These are phyloP conservation scores for Sphaerulina musiva DNA, from an alignment of 2,329 filamentous ascomycete genomes.

Conservation along the genomic window DNA sequence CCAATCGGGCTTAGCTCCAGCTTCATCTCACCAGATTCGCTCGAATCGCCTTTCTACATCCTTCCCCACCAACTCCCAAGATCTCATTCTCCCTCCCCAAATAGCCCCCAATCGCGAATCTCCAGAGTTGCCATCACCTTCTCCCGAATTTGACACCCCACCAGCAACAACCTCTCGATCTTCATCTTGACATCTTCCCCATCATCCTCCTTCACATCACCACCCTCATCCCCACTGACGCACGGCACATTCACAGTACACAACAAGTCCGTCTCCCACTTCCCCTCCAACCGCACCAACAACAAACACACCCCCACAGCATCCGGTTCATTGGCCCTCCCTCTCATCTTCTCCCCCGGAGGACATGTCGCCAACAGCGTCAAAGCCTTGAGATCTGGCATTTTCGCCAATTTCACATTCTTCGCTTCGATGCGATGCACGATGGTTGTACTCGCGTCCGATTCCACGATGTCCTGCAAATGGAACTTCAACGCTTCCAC, in stretches of 20 bases:
- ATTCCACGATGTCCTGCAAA: slow-evolving; percentile 42
- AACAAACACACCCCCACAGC: slow-evolving; percentile 66
- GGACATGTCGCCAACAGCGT: slow-evolving; percentile 60
- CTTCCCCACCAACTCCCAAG: too few species aligned
- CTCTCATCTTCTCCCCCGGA: slow-evolving; percentile 30
- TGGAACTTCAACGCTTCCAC: slow-evolving; percentile 54
- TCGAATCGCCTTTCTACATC: too few species aligned
- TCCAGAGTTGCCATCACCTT: slow-evolving; percentile 67
- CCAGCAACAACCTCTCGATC: slow-evolving; percentile 61
- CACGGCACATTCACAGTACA: slow-evolving; percentile 86
- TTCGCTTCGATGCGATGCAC: neutral
- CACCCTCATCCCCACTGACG: slow-evolving; percentile 57
- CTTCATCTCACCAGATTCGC: too few species aligned
- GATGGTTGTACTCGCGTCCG: neutral
- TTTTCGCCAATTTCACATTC: slow-evolving; percentile 23
- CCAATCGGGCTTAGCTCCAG: too few species aligned
- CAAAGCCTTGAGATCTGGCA: slow-evolving; percentile 54
- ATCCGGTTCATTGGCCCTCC: slow-evolving; percentile 42
- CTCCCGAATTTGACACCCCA: slow-evolving; percentile 56
- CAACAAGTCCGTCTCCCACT: slow-evolving; percentile 67
- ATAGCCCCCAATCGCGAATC: slow-evolving; percentile 74
- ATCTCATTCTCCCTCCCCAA: slow-evolving; percentile 34
- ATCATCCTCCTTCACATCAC: slow-evolving; percentile 61
- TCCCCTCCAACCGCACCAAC: slow-evolving; percentile 66
- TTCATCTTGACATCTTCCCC: slow-evolving; percentile 54